Percentiles rank a stretch among this genome's conserved stretches.
Conservation (phyloP, 2,329 filamentous ascomycete genomes). For the Colletotrichum cereale region DNA sequence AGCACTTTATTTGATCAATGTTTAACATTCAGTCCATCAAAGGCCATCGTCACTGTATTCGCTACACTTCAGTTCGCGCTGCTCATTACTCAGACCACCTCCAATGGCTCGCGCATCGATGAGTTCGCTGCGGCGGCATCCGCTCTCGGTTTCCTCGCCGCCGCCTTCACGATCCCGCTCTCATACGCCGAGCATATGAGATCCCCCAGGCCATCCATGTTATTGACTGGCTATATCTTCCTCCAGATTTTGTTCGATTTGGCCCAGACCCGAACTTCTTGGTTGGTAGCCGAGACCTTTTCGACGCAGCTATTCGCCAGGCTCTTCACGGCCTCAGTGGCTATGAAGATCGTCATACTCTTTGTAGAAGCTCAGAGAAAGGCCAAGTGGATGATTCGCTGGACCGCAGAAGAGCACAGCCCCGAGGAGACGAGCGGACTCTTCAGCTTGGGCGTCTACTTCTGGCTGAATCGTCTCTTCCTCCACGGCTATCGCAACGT, state of each 20-base stretch:
- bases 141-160: slow-evolving; percentile 47
- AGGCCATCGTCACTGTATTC: slow-evolving; percentile 44
- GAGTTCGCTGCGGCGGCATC: slow-evolving; percentile 47
- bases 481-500: slow-evolving; percentile 50
- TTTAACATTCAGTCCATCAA: neutral
- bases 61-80: slow-evolving; percentile 49
- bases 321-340: slow-evolving; percentile 52
- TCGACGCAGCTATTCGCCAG: slow-evolving; percentile 44
- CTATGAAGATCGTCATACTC: slow-evolving; percentile 52
- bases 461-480: slow-evolving; percentile 53
- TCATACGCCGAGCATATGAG: slow-evolving; percentile 49
- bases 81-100: slow-evolving; percentile 48
- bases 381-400: slow-evolving; percentile 53
- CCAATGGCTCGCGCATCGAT: slow-evolving; percentile 37
- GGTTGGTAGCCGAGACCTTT: slow-evolving; percentile 48
- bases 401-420: slow-evolving; percentile 55
- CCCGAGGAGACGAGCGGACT: slow-evolving; percentile 53
- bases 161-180: slow-evolving; percentile 47
- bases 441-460: slow-evolving; percentile 48
- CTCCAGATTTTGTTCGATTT: slow-evolving; percentile 59
- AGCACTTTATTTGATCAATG: neutral
- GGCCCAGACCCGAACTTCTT: slow-evolving; percentile 57
- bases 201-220: slow-evolving; percentile 55
- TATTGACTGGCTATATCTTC: slow-evolving; percentile 57
- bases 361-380: slow-evolving; percentile 56